phyloP scores from a whole-genome alignment of 495 filamentous ascomycete genomes.

The Friedmanniomyces simplex region DNA sequence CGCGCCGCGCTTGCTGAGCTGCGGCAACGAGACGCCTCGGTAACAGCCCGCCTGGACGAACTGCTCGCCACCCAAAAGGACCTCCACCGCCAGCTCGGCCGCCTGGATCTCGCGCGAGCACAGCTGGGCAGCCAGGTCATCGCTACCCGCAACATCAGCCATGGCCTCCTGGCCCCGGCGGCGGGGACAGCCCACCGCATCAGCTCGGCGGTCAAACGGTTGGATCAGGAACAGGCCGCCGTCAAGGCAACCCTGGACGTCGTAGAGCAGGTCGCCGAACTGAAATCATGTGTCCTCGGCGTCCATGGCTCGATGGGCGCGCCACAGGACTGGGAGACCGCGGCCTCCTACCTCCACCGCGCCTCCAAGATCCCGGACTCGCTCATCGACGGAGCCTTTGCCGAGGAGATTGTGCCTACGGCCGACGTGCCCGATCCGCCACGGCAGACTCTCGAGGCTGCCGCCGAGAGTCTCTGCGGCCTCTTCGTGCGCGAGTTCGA shows the following conservation, averaged over 20 bases:
- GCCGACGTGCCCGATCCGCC: conserved; percentile 92
- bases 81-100: conserved; percentile 67
- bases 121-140: conserved; percentile 81
- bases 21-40: conserved; percentile 59
- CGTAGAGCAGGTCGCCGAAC: conserved; percentile 90
- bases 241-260: conserved; percentile 84
- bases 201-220: conserved; percentile 67
- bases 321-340: conserved; percentile 96
- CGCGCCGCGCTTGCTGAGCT: conserved; percentile 63
- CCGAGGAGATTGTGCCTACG: conserved; percentile 83
- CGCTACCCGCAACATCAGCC: conserved; percentile 70
- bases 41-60: conserved; percentile 63
- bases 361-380: conserved; percentile 67
- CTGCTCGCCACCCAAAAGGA: conserved; percentile 73
- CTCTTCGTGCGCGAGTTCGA: conserved; percentile 93
- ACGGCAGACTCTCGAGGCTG: conserved; percentile 72
- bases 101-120: conserved; percentile 84
- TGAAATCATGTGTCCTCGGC: conserved; percentile 92
- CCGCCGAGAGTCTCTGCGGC: conserved; percentile 74
- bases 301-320: conserved; percentile 94
- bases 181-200: conserved; percentile 79
- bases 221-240: conserved; percentile 81
- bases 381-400: conserved; percentile 77
- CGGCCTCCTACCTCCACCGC: conserved; percentile 76
- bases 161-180: conserved; percentile 76